Conservation (phyloP, 1,284 basidiomycete genomes). For the Neonothopanus nambi region DNA sequence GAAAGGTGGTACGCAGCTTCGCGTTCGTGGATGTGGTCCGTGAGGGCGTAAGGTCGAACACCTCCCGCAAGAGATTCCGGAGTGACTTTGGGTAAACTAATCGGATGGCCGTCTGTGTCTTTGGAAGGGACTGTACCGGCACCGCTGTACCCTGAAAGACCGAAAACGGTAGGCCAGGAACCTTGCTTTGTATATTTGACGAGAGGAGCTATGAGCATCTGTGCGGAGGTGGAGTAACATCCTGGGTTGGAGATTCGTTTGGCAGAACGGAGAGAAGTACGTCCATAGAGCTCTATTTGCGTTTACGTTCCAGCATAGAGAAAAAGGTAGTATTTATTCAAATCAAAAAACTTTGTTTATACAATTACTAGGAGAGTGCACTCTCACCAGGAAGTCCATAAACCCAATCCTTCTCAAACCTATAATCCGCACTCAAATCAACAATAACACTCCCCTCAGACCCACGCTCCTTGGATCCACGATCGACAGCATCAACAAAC, state of each 20-base stretch:
- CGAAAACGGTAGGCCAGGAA: conserved; percentile 87
- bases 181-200: conserved; percentile 68
- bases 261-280: conserved; percentile 65
- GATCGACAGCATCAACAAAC: conserved; percentile 94
- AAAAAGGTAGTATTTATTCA: conserved; percentile 33
- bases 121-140: conserved; percentile 83
- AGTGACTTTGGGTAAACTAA: conserved; percentile 82
- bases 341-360: conserved; percentile 31
- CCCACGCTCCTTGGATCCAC: conserved; percentile 57
- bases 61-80: conserved; percentile 77
- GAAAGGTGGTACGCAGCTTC: conserved; percentile 88
- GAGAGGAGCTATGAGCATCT: conserved; percentile 90
- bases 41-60: conserved; percentile 85
- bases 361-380: conserved; percentile 31
- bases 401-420: conserved; percentile 94
- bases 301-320: conserved; percentile 25
- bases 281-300: conserved; percentile 91
- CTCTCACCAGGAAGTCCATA: conserved; percentile 98
- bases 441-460: conserved; percentile 75
- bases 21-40: conserved; percentile 98
- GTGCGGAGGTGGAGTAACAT: conserved; percentile 94
- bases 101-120: conserved; percentile 69
- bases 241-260: conserved; percentile 96
- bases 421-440: conserved; percentile 93
- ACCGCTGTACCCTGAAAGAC: conserved; percentile 92